Conservation (phyloP, 768 basidiomycete species). For the Podaxis carcinomalis region DNA sequence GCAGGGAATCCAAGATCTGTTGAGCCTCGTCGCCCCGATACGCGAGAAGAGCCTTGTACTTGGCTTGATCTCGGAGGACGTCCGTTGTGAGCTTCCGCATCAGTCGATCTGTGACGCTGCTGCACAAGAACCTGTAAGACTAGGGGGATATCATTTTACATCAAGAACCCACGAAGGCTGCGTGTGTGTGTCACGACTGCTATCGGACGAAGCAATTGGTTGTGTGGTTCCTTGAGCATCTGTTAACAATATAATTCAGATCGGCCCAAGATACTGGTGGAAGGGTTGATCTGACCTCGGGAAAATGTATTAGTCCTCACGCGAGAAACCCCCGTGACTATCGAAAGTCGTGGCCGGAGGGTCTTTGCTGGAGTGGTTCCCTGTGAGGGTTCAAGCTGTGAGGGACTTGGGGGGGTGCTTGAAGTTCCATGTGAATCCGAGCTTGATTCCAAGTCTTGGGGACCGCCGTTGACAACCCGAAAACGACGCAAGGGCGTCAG, state of each 20-base stretch:
- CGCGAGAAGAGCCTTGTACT: slow-evolving; percentile 7
- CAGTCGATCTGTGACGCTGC: not conserved
- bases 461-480: not conserved
- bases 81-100: not conserved
- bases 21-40: slow-evolving; percentile 7
- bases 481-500: not conserved
- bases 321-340: slow-evolving; percentile 1
- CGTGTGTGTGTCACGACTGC: not conserved
- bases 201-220: not conserved
- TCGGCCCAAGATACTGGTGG: not conserved
- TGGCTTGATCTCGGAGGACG: slow-evolving; percentile 1
- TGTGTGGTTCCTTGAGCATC: not conserved
- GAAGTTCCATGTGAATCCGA: not conserved
- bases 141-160: not conserved
- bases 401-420: not conserved
- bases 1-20: slow-evolving; percentile 12
- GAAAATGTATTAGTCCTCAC: not conserved
- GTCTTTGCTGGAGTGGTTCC: not conserved
- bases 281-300: not conserved
- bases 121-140: not conserved
- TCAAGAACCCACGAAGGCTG: not conserved
- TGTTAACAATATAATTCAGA: not conserved
- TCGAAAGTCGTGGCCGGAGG: slow-evolving; percentile 4
- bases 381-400: not conserved
- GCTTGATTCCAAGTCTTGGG: not conserved